Base-by-base conservation (phyloP, 305 asterid genomes). In the Petunia hybrid region DNA sequence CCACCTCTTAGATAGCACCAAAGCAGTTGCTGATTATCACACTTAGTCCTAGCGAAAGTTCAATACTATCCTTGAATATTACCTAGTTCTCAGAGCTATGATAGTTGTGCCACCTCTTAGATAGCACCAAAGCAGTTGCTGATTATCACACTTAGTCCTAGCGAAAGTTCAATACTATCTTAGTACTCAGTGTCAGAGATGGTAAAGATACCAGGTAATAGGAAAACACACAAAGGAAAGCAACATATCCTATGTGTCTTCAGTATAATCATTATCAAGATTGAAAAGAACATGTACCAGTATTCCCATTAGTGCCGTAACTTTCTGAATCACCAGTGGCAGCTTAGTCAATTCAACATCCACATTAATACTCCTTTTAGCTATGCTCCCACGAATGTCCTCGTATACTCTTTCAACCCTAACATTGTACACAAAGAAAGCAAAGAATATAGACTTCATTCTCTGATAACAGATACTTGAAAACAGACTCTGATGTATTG, bases 361-460 rank as follows among this genome's bases (percentile, higher is more conserved):
- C 78, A 2, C 87, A 79, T 80, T 90, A 87, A 96, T 88, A 55
- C 85, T 88, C 81, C 84, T 74, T 7, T 85, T 86, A 60, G 0
- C 85, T 84, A 91, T 89, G 89, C 92, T 92, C 81, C 80, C 87
- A 22, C 41, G 84, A 77, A 93, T 89, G 85, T 88, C 98, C 38
- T 87, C 94, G 83, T 96, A 88, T 84, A 94, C 89, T 75, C 93
- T 86, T 83, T 92, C 95, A 80, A 96, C 98, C 98, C 99, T 96
- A 89, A 83, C 31, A 12, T 13, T 53, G 82, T 48, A 62, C 43
- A 56, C 79, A 38, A 48, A 60, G 45, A 57, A 14, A 42, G 43
- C 43, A 22, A 42, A 79, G 39, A 43, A 39, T 6, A 38, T 79
- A 22, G 6, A 38, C 63, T 38, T 43, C 31, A 40, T 63, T 59